Base-by-base conservation (phyloP, 441 rosid species). In the Gossypium lobatum region DNA sequence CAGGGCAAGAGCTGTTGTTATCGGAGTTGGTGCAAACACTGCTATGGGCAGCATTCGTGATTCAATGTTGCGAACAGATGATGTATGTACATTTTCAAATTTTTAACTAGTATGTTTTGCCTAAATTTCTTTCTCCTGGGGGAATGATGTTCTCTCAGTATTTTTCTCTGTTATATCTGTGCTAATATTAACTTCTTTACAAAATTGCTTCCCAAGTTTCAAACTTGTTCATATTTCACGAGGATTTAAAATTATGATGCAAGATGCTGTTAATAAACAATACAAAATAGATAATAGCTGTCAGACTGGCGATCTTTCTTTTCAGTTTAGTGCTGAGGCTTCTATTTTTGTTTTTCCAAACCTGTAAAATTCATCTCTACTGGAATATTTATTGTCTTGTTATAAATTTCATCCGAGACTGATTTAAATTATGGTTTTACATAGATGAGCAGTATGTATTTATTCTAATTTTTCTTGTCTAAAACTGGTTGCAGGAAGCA, bases 1-100 rank as follows among this genome's bases (percentile, higher is more conserved):
- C 58, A 88, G 96, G 80, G 98, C 97, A 74, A 91, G 99, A 83
- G 98, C 99, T 81, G 80, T 93, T 76, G 99, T 95, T 77, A 84
- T 81, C 68, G 97, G 97, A 82, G 92, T 95, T 81, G 99, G 98
- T 80, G 80, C 97, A 58, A 93, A 90, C 84, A 93, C 98, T 67
- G 98, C 99, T 37, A 93, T 95, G 99, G 99, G 99, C 70, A 93
- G 88, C 88, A 95, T 95, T 83, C 96, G 90, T 10, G 98, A 93
- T 83, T 93, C 98, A 58, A 91, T 95, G 97, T 82, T 93, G 89
- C 96, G 77, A 63, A 90, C 97, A 64, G 98, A 87, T 77, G 96
- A 95, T 82, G 99, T 91, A 86, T 86, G 91, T 64, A 61, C 25
- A 68, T 46, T 45, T 76, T 21, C 73, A 50, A 48, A 26, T 39